Base-by-base conservation (phyloP, 2,329 filamentous ascomycete species). In the Sclerotinia minor region DNA sequence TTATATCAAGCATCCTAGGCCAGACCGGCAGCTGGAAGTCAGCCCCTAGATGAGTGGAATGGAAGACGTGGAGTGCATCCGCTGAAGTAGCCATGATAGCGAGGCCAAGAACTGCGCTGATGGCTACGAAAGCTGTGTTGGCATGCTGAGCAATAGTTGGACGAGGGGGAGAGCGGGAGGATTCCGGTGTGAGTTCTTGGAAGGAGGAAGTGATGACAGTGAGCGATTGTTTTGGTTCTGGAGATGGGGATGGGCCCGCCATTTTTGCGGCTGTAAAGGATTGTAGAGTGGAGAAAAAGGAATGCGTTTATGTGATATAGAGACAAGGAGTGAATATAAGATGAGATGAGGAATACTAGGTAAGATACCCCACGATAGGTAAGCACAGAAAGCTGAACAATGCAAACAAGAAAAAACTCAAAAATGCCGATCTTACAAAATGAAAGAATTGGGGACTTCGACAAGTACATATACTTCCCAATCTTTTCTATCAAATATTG, bases 1-100 rank as follows among this genome's bases (percentile, higher is more conserved):
- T 80, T 45, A 86, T 74, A 74, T 88, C 82, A 73, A 89, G 85
- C 41, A 82, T 77, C 19, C 79, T 77, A 0, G 87, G 87, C 87
- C 87, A 89, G 60, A 89, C 74, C 0, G 85, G 80, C 24, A 88
- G 80, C 29, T 83, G 73, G 72, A 80, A 84, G 57, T 82, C 80
- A n/a, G 80, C 78, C 24, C 75, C 74, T 0, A 83, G 73, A 21
- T 83, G 80, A 2, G 87, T 89, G 38, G 78, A 77, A 71, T 85
- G 80, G 78, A 87, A 89, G 49, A 85, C 82, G 41, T 80, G 76
- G 53, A 88, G 77, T 7, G 84, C 80, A 74, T 88, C 81, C 71
- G 80, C 84, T 3, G 85, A 81, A 15, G 86, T 80, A 35, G 83
- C 85, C 9, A 89, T 77, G 64, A 86, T 80, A 24, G 80, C 81